Evolutionary conservation across 2,329 filamentous ascomycete species (phyloP).

Genomic region (Colletotrichum abscissum): DNA sequence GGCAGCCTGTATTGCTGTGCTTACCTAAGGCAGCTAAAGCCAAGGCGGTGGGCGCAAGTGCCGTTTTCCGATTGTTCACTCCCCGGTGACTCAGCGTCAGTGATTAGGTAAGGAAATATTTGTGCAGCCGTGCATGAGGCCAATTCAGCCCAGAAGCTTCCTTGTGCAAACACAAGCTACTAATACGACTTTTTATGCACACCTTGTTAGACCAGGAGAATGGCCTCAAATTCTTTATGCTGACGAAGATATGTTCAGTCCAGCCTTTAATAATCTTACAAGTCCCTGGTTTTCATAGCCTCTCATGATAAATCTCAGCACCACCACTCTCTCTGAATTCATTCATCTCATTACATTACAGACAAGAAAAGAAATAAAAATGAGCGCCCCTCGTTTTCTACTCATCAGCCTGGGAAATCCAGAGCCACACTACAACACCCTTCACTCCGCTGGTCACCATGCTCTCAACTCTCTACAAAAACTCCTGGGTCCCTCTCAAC

Average conservation of each 20-base stretch:
- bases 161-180: not conserved
- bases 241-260: not conserved
- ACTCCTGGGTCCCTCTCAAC: slow-evolving; percentile 56
- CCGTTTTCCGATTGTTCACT: not conserved
- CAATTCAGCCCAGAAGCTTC: not conserved
- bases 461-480: slow-evolving; percentile 72
- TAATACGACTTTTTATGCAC: not conserved
- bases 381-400: slow-evolving; percentile 68
- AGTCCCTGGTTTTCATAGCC: not conserved
- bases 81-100: no score
- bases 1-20: not conserved
- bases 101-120: no score
- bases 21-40: not conserved
- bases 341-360: no score
- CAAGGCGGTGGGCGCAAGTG: not conserved
- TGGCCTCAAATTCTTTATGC: not conserved
- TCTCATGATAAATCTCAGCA: not conserved
- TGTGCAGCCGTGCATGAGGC: not conserved
- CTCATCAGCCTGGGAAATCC: slow-evolving; percentile 92
- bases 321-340: not conserved
- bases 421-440: slow-evolving; percentile 77
- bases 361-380: not conserved
- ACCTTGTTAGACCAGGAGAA: not conserved
- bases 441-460: slow-evolving; percentile 89
- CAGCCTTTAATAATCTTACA: not conserved